Evolutionary conservation across 108 stramenopile genomes (phyloP).

Genomic region (Nannochloropsis gaditana): DNA sequence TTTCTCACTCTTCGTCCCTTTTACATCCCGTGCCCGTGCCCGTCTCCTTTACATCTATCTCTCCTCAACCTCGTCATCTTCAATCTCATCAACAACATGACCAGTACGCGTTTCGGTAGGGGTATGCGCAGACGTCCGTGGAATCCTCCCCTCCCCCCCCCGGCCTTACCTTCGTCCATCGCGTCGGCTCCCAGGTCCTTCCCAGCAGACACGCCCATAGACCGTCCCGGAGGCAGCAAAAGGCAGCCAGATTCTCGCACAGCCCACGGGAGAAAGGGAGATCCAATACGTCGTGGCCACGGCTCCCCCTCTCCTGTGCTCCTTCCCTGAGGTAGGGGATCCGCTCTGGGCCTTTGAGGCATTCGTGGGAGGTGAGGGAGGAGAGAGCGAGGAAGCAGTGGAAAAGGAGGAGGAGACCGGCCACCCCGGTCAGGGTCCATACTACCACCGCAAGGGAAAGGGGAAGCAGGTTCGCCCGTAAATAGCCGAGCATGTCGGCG

Average conservation of each 20-base stretch:
- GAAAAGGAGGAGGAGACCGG: conserved; percentile 28
- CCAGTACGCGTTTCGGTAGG: background rate
- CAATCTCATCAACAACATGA: background rate
- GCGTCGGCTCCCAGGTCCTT: conserved; percentile 11
- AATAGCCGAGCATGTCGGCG: background rate
- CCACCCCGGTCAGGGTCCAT: conserved; percentile 25
- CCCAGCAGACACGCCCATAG: background rate
- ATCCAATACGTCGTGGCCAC: conserved; percentile 21
- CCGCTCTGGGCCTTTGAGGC: conserved; percentile 17
- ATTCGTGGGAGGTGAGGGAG: conserved; percentile 44
- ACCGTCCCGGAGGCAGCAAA: conserved; percentile 26
- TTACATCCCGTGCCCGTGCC: background rate
- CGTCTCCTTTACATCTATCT: background rate
- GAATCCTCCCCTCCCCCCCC: background rate
- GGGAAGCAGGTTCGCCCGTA: conserved; percentile 22
- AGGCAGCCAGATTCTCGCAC: background rate
- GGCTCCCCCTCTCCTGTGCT: background rate
- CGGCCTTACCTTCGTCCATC: background rate
- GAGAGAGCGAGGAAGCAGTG: conserved; percentile 46
- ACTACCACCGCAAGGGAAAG: conserved; percentile 23
- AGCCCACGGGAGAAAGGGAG: conserved; percentile 28
- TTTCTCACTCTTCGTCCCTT: too few species aligned
- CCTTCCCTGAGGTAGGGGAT: conserved; percentile 35
- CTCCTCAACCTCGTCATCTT: background rate
- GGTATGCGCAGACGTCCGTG: background rate